Evolutionary conservation across 805 yeast species (phyloP).

Genomic region (Candida coquimbonensis): DNA sequence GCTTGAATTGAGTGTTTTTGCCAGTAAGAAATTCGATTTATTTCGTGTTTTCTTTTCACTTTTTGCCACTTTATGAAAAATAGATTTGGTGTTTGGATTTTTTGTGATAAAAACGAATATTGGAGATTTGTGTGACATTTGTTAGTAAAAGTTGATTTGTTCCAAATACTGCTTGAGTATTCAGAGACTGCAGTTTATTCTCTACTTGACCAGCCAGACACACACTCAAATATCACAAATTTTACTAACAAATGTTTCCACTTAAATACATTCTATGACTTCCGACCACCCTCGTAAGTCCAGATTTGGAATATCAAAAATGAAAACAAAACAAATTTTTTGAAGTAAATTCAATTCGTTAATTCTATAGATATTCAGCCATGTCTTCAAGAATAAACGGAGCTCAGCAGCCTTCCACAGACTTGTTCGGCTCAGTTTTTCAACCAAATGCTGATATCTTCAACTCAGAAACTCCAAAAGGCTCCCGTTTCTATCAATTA

Average conservation of each 20-base stretch:
- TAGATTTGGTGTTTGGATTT: not conserved
- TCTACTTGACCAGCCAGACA: no score
- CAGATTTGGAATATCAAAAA: not conserved
- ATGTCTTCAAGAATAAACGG: conserved; percentile 15
- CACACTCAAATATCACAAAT: no score
- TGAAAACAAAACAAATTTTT: conserved; percentile 2
- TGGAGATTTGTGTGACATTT: not conserved
- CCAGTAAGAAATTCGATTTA: no score
- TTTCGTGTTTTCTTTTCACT: not conserved
- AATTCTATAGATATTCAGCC: not conserved
- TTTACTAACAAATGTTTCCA: no score
- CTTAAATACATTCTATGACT: not conserved
- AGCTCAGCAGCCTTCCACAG: conserved; percentile 17
- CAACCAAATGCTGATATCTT: conserved; percentile 19
- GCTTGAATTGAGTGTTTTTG: not conserved
- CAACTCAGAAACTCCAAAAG: conserved; percentile 12
- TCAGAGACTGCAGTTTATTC: no score
- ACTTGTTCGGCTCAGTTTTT: conserved; percentile 20
- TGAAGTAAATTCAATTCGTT: not conserved
- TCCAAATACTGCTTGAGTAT: no score
- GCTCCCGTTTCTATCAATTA: conserved; percentile 18
- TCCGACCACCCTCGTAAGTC: not conserved
- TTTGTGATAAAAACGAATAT: not conserved
- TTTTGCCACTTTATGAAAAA: conserved; percentile 4
- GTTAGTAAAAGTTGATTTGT: no score